Conservation (phyloP, 2,329 filamentous ascomycete genomes). For the Xylariaceae sp. region DNA sequence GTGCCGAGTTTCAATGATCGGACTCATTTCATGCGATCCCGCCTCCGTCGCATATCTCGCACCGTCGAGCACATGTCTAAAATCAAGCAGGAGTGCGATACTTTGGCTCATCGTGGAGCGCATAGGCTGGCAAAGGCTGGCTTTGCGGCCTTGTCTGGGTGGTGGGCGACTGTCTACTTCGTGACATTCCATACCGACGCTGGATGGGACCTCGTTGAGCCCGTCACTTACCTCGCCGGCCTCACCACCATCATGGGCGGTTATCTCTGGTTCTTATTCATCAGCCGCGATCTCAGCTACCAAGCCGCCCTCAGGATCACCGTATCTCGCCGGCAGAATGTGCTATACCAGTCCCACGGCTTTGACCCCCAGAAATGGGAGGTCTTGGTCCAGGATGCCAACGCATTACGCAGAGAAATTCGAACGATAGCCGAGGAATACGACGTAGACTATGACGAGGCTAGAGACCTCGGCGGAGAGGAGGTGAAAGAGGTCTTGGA, state of each 20-base stretch:
- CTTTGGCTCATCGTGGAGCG: slow-evolving; percentile 71
- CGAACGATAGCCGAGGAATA: slow-evolving; percentile 80
- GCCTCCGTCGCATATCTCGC: slow-evolving; percentile 68
- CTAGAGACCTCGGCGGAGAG: slow-evolving; percentile 67
- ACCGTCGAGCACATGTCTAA: slow-evolving; percentile 67
- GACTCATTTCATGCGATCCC: slow-evolving; percentile 82
- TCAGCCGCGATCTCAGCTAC: slow-evolving; percentile 87
- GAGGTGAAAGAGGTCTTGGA: slow-evolving; percentile 58
- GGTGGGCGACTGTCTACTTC: slow-evolving; percentile 82
- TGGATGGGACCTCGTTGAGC: slow-evolving; percentile 90
- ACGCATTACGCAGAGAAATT: slow-evolving; percentile 73
- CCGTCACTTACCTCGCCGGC: slow-evolving; percentile 85
- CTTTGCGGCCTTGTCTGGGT: slow-evolving; percentile 68
- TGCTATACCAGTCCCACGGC: slow-evolving; percentile 71
- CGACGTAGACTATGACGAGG: slow-evolving; percentile 86
- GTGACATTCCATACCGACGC: slow-evolving; percentile 69
- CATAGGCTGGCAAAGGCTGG: slow-evolving; percentile 78
- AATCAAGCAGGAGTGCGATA: slow-evolving; percentile 79
- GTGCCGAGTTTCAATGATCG: slow-evolving; percentile 87
- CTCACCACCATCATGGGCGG: slow-evolving; percentile 82
- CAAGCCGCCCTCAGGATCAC: slow-evolving; percentile 84
- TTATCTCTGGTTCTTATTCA: slow-evolving; percentile 91
- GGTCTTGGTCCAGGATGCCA: slow-evolving; percentile 73
- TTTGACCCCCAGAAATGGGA: slow-evolving; percentile 81
- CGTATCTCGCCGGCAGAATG: slow-evolving; percentile 72